Evolutionary conservation across 805 yeast species (phyloP), one percentile per base, ranked within the genome.

Genomic region (Hermanozyma aechmeae): DNA sequence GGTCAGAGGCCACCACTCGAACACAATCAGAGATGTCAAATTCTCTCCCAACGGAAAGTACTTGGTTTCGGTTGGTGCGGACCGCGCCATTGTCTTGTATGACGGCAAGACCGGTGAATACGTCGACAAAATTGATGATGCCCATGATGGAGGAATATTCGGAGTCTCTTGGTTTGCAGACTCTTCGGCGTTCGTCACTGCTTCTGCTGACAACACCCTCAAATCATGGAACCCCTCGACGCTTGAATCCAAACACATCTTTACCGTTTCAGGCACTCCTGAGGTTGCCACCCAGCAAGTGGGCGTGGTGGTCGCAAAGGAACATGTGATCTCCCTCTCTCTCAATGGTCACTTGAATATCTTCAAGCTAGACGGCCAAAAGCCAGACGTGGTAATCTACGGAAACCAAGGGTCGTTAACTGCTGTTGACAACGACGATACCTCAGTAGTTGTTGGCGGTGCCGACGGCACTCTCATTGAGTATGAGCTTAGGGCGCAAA

Each of bases 371-470:
- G 67, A 65, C 10, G 49, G 44, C 6, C 19, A 43, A 6, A 38
- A 43, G 1, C 34, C 40, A 22, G 69, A 73, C 3, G 51, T 49
- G 3, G 46, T 46, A 16, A 54, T 67, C 1, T 53, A 59, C 32
- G 96, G 96, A 14, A 96, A 89, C 47, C 95, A 87, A 51, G 75
- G 76, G 42, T 68, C 86, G 10, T 71, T 89, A 32, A 84, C 95
- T 1, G 68, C 86, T 0, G 48, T 78, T 20, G 42, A 56, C 1
- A 42, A 51, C 5, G 32, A 18, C 16, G 47, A 50, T 9, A 53
- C 47, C 5, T 40, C 32, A 2, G 30, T 75, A 6, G 54, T 60
- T 34, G 68, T 87, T 3, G 96, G 95, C 12, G 77, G 89, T 18
- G 76, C 79, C 32, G 96, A 89, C 51, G 97, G 97, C 17, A 60